phyloP scores from a whole-genome alignment of 2,329 filamentous ascomycete species.

The Ciborinia camelliae region DNA sequence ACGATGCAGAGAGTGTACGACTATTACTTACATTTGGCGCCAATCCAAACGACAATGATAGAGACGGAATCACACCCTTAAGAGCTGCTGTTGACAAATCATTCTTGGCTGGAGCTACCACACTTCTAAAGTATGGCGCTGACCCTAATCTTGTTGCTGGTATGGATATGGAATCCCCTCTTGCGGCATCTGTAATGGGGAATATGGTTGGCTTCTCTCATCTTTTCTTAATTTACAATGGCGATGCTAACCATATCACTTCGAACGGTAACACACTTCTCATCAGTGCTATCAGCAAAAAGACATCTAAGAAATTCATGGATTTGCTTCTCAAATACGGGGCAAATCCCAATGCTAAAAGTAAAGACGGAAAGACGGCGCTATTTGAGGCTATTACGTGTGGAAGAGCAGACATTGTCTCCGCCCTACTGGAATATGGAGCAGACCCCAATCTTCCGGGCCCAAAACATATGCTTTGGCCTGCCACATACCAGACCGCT shows the following conservation, averaged over 20 bases:
- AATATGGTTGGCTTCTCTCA: slow-evolving; percentile 56
- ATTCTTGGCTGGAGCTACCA: slow-evolving; percentile 54
- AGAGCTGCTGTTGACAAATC: slow-evolving; percentile 49
- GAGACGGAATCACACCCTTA: slow-evolving; percentile 50
- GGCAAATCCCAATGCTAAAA: slow-evolving; percentile 57
- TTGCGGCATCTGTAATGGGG: slow-evolving; percentile 49
- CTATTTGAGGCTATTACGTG: slow-evolving; percentile 60
- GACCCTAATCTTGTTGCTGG: slow-evolving; percentile 53
- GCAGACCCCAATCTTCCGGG: slow-evolving; percentile 67
- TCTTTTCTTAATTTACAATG: slow-evolving; percentile 59
- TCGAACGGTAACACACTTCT: slow-evolving; percentile 59
- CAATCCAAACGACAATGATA: slow-evolving; percentile 52
- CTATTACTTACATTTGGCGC: slow-evolving; percentile 56
- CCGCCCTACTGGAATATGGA: slow-evolving; percentile 51
- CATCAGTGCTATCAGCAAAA: slow-evolving; percentile 58
- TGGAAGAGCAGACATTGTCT: slow-evolving; percentile 55
- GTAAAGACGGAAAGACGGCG: slow-evolving; percentile 58
- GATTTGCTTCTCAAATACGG: slow-evolving; percentile 60
- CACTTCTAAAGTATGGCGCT: slow-evolving; percentile 62
- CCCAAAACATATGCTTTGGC: slow-evolving; percentile 67
- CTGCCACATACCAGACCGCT: slow-evolving; percentile 55
- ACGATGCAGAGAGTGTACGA: slow-evolving; percentile 52
- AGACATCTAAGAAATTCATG: slow-evolving; percentile 51
- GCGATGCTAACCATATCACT: slow-evolving; percentile 52
- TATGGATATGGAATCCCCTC: slow-evolving; percentile 51